Base-by-base conservation (phyloP, 805 yeast genomes). In the Candida nemodendra region DNA sequence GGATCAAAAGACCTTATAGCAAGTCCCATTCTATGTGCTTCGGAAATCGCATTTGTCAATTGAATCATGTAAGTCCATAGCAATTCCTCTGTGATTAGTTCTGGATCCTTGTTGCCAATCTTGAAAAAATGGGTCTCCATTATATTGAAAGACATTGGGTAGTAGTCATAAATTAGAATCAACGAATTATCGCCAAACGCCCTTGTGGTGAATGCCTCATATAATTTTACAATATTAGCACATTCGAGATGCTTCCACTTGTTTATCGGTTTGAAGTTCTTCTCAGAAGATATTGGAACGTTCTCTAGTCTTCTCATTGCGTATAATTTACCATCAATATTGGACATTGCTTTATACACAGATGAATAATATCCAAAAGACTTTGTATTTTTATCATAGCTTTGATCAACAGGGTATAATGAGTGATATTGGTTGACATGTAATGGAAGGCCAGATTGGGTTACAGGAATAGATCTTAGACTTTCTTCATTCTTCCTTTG, bases 171-270 rank as follows among this genome's bases (percentile, higher is more conserved):
- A 4, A 85, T 82, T 30, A 89, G 66, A 28, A 88, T 73, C 39
- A 93, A 69, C 1, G 93, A 80, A 32, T 72, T 71, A 50, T 85
- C 93, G 30, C 87, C 91, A 66, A 93, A 93, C 4, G 88, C 83
- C 39, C 88, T 76, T 5, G 91, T 79, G 1, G 96, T 82, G 59
- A 93, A 91, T 5, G 93, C 88, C 56, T 90, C 96, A 29, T 76
- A 73, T 5, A 88, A 64, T 27, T 74, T 70, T 1, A 84, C 85
- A 16, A 87, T 65, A 50, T 82, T 81, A 2, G 87, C 73, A 45
- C 67, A 64, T 6, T 65, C 62, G 16, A 82, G 46, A 11, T 66
- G 66, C 40, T 67, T 74, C 97, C 97, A 91, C 44, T 63, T 69
- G 50, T 80, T 79, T 38, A 85, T 74, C 5, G 72, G 62, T 26